Percentiles rank a stretch among this genome's conserved stretches.
Conservation (phyloP, 75 land plant genomes). For the Larix kaempferi region DNA sequence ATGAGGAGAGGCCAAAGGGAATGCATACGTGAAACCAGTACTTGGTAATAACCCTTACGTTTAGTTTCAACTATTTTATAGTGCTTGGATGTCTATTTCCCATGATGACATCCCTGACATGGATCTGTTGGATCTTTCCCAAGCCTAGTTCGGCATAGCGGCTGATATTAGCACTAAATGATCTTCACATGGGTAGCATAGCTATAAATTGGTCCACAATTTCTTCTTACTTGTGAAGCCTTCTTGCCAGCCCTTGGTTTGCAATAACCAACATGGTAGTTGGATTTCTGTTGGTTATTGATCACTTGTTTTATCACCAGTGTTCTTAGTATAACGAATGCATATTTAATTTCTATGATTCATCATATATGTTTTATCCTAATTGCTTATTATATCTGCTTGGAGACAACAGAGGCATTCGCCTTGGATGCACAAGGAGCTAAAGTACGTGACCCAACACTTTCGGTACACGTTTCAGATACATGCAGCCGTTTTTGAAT, state of each 20-base stretch:
- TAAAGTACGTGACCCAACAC: no score
- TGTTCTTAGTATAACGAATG: no score
- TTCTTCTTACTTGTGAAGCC: slow-evolving; percentile 48
- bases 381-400: no score
- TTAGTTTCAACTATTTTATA: slow-evolving; percentile 54
- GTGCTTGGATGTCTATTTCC: slow-evolving; percentile 55
- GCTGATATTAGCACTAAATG: slow-evolving; percentile 25
- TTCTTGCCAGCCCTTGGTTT: slow-evolving; percentile 57
- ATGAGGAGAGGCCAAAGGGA: slow-evolving; percentile 37
- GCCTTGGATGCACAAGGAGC: no score
- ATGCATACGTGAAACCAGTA: slow-evolving; percentile 38
- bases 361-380: no score
- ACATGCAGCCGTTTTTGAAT: no score
- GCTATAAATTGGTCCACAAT: slow-evolving; percentile 64
- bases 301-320: no score
- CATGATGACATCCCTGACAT: slow-evolving; percentile 44
- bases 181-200: slow-evolving; percentile 44
- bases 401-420: no score
- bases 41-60: slow-evolving; percentile 28
- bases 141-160: slow-evolving; percentile 25
- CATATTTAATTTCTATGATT: no score
- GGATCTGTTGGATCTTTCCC: slow-evolving; percentile 51
- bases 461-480: no score
- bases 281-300: slow-evolving; percentile 53
- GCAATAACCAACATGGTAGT: slow-evolving; percentile 53